Evolutionary conservation across 495 filamentous ascomycete genomes (phyloP), one percentile per base, ranked within the genome.

Genomic region (Viridothelium virens): DNA sequence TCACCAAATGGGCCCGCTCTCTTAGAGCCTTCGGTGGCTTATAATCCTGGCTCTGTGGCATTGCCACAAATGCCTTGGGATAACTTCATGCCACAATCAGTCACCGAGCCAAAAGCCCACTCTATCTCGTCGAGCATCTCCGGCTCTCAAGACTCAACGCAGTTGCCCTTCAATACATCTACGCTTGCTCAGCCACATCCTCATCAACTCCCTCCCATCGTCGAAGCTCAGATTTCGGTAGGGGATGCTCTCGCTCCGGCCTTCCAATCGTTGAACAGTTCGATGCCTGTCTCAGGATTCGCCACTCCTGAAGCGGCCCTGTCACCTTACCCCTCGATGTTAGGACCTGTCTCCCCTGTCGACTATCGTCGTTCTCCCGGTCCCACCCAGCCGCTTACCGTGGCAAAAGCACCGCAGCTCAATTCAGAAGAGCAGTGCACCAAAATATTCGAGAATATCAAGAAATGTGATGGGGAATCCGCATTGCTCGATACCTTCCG

Each of bases 61-160:
- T 77, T 96, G 61, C 89, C 91, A 38, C 92, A 90, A 72, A 90
- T 92, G 85, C 86, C 90, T 36, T 96, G 91, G 92, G 92, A 96
- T 74, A 82, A 86, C 25, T 89, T 92, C 77, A 84, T 90, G 74
- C 82, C 87, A 56, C 80, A 84, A 67, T 75, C 81, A 38, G 82
- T 84, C 66, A 78, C 81, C 12, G 70, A 72, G 53, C 69, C 69
- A 62, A 91, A 90, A 76, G 79, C 86, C 38, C 86, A 86, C 69
- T 86, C 89, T 31, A 84, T 89, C 71, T 77, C 81, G 37, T 87
- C 82, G 18, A 84, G 82, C 70, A 79, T 83, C 39, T 84, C 87
- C 56, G 81, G 79, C 63, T 85, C 87, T 38, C 88, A 88, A 71
- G 90, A 92, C 65, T 83, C 85, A 63, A 80, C 80, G 59, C 79